phyloP scores from a whole-genome alignment of 768 basidiomycete genomes.

The Serendipita sp. region DNA sequence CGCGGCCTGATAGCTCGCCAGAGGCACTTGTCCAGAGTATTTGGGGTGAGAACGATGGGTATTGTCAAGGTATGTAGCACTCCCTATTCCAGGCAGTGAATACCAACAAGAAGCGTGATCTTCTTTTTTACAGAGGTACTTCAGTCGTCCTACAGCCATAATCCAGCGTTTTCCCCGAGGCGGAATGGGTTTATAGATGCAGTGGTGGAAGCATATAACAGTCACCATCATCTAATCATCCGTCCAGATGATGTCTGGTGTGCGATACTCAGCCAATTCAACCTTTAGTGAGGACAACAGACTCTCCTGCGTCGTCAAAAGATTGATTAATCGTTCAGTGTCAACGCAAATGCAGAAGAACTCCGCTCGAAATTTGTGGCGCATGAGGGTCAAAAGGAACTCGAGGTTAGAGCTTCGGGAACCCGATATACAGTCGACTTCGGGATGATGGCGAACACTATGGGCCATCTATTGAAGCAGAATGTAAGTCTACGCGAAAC shows the following conservation, averaged over 20 bases:
- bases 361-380: slow-evolving; percentile 22
- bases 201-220: slow-evolving; percentile 20
- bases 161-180: background rate
- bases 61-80: background rate
- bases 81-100: background rate
- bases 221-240: slow-evolving; percentile 24
- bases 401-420: slow-evolving; percentile 15
- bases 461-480: slow-evolving; percentile 1
- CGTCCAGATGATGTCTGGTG: slow-evolving; percentile 37
- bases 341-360: slow-evolving; percentile 19
- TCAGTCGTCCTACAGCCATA: slow-evolving; percentile 15
- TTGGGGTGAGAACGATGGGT: too few species aligned
- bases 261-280: slow-evolving; percentile 25
- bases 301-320: too few species aligned
- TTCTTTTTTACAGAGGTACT: slow-evolving; percentile 13
- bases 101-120: background rate
- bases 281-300: slow-evolving; percentile 13
- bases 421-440: slow-evolving; percentile 20
- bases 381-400: slow-evolving; percentile 21
- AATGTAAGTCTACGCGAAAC: background rate
- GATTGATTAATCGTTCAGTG: background rate
- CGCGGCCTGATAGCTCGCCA: background rate
- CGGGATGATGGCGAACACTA: slow-evolving; percentile 15
- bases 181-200: slow-evolving; percentile 22
- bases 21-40: too few species aligned